Base-by-base conservation (phyloP, 805 yeast genomes). In the Nakazawaea holstii region DNA sequence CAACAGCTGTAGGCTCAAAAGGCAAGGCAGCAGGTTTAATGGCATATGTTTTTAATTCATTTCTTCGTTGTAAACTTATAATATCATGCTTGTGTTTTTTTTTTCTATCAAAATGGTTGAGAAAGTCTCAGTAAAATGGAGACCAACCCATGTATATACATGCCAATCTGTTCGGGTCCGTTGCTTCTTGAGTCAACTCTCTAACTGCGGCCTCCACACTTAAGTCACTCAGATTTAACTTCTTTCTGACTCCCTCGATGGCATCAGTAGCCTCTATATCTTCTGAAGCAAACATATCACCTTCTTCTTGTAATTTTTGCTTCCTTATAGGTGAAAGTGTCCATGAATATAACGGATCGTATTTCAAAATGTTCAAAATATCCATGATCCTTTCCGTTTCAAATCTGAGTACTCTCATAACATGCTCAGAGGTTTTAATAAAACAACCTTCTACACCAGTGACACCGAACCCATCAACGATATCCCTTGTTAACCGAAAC, bases 271-370 rank as follows among this genome's bases (percentile, higher is more conserved):
- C 82, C 48, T 74, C 77, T 28, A 64, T 70, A 40, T 64, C 64
- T 40, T 49, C 43, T 11, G 39, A 27, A 9, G 10, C 35, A n/a
- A 27, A 14, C 42, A 41, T 43, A 30, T 48, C 51, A n/a, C 58
- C 45, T 41, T 45, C 40, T 29, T 69, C 76, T 55, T 81, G 86
- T 52, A 43, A 39, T 11, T 71, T 76, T 52, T 73, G 73, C 57
- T 72, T 76, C 46, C 84, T 63, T 14, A 88, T 64, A 1, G 95
- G 95, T 0, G 97, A 87, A 41, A 90, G 70, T 0, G 87, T 80
- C 98, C 99, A 94, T 1, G 88, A 77, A 58, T 92, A 91, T 47
- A 94, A 72, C 0, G 99, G 97, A 70, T 94, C 99, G 76, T 94
- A 89, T 55, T 84, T 73, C 52, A 94, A 66, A 4, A 92, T 95